These are phyloP conservation scores for Candida labiduridarum DNA, from an alignment of 1,139 yeast genomes.

Conservation along the genomic window DNA sequence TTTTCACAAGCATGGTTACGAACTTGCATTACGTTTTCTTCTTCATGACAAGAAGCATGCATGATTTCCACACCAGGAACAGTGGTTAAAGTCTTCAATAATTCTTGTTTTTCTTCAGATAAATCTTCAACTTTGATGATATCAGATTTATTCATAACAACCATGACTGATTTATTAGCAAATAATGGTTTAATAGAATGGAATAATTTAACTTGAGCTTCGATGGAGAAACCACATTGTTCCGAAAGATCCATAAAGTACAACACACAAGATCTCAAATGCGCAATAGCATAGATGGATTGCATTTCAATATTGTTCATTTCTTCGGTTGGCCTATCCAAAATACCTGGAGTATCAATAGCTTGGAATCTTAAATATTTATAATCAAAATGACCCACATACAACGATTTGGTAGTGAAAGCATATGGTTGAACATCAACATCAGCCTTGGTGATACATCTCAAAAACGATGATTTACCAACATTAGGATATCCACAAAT, in stretches of 20 bases:
- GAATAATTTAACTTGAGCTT: conserved; percentile 95
- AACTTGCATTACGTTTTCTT: conserved; percentile 93
- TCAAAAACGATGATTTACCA: conserved; percentile 94
- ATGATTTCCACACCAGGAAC: conserved; percentile 87
- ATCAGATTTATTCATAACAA: conserved; percentile 94
- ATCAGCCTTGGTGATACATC: conserved; percentile 94
- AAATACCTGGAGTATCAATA: conserved; percentile 97
- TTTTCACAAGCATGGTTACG: conserved; percentile 98
- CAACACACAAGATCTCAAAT: conserved; percentile 91
- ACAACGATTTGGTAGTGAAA: conserved; percentile 92
- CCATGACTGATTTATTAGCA: conserved; percentile 94
- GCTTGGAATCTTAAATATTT: conserved; percentile 97
- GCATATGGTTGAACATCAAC: conserved; percentile 99
- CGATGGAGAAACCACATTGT: conserved; percentile 97
- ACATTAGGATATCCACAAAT: conserved; percentile 99
- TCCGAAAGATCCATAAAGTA: conserved; percentile 98
- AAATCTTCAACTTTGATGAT: conserved; percentile 84
- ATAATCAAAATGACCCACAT: conserved; percentile 97
- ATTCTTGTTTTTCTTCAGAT: conserved; percentile 70
- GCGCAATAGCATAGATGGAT: conserved; percentile 97
- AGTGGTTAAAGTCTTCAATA: conserved; percentile 62
- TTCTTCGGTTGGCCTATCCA: conserved; percentile 98
- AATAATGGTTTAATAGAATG: conserved; percentile 96
- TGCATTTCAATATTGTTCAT: conserved; percentile 99
- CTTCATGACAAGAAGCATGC: conserved; percentile 91